Conservation (phyloP, 73 alveolate species). For the Symbiodinium natans region DNA sequence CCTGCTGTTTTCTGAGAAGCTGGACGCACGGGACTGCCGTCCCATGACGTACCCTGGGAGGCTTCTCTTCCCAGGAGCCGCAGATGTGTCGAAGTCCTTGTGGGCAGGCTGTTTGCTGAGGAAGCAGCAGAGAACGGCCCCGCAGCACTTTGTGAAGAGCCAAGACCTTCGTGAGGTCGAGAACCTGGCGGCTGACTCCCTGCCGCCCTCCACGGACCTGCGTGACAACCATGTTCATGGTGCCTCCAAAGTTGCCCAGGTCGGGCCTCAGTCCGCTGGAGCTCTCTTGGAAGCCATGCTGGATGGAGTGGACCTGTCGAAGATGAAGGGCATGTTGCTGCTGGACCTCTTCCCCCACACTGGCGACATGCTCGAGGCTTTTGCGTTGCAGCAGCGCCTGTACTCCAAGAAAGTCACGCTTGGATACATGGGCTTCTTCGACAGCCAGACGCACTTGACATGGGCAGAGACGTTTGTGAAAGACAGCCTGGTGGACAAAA, state of each 20-base stretch:
- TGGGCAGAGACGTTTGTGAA: background rate
- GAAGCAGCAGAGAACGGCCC: background rate
- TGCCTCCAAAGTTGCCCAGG: background rate
- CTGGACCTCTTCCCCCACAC: background rate
- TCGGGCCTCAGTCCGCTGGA: background rate
- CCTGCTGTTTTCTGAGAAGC: background rate
- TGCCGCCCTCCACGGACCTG: background rate
- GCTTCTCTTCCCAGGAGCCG: background rate
- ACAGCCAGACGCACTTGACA: background rate
- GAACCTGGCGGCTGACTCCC: background rate
- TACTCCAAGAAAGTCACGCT: too few relatives aligned
- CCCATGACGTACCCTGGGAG: conserved; percentile 14
- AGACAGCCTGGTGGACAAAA: background rate
- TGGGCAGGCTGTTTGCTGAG: background rate
- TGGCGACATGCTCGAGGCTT: conserved; percentile 28
- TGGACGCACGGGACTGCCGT: background rate
- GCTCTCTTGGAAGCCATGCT: background rate
- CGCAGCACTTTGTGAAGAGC: background rate
- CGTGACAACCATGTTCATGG: background rate
- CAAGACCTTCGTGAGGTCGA: conserved; percentile 5
- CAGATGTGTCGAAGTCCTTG: background rate
- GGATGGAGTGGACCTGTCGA: background rate
- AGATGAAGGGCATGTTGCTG: background rate
- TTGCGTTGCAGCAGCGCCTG: background rate
- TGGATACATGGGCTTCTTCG: background rate